A percentile compares a stretch with the other conserved stretches of the same genome.
These are phyloP conservation scores for Claviceps pusilla DNA, from an alignment of 2,329 filamentous ascomycete genomes.

Conservation along the genomic window DNA sequence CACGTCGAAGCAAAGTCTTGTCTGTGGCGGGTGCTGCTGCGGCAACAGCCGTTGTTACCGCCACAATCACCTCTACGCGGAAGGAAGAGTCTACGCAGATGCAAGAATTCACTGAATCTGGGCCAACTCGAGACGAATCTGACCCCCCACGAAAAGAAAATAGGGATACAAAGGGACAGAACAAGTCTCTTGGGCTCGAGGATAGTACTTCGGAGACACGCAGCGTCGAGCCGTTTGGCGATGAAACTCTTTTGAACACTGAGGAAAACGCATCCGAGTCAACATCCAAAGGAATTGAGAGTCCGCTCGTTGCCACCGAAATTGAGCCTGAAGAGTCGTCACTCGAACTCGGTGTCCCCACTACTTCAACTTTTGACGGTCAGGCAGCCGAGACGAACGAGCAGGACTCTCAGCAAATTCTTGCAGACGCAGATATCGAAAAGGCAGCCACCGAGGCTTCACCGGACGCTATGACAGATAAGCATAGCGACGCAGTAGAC, in stretches of 20 bases:
- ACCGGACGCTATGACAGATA: background rate
- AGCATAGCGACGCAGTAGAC: background rate
- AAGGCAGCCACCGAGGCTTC: background rate
- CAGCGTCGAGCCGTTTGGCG: background rate
- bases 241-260: background rate
- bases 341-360: background rate
- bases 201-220: background rate
- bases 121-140: conserved; percentile 3
- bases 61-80: background rate
- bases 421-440: background rate
- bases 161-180: conserved; percentile 10
- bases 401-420: background rate
- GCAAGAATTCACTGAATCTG: conserved; percentile 2
- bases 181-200: conserved; percentile 5
- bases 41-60: conserved; percentile 1
- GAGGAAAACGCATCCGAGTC: background rate
- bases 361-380: background rate
- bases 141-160: conserved; percentile 8
- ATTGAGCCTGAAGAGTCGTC: background rate
- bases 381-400: background rate
- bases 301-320: background rate
- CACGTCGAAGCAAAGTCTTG: conserved; percentile 8
- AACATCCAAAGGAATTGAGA: background rate
- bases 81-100: conserved; percentile 3
- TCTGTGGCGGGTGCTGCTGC: conserved; percentile 2